Base-by-base conservation (phyloP, 257 asterid species). In the Solanum megistacrolobum region DNA sequence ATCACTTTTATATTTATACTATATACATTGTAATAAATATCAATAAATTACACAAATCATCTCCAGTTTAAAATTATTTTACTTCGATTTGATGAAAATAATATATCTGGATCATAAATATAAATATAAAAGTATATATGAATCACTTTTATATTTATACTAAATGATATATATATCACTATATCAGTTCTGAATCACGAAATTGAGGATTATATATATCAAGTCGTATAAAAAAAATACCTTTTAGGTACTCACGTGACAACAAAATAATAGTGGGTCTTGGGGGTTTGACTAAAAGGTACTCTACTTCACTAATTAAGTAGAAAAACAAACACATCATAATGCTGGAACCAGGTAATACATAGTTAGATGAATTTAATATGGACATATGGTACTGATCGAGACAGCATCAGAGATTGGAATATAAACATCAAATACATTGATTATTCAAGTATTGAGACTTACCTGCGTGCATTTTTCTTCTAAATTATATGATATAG, bases 371-470 rank as follows among this genome's bases (percentile, higher is more conserved):
- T 14, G 13, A 84, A 87, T 88, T 86, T 84, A 88, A 86, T 86
- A 88, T 32, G 34, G 85, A 43, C n/a, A 48, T 72, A 48, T 29
- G 79, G 72, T 46, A 38, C 66, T 78, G 88, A 90, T 87, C 83
- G 92, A 90, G 95, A 87, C 91, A 92, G 89, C 86, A 92, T 91
- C 92, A 89, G 88, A 90, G 93, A 92, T 90, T 88, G 95, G 97
- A 13, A 46, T 46, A 13, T 13, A 92, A 93, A 91, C 97, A 92
- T 92, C 94, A 94, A 88, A 89, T 89, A 76, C 71, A 79, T 91
- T 25, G 89, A 91, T 92, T 93, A 90, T 87, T 86, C 36, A 31
- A 13, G 88, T 29, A 90, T 71, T 88, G 87, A 88, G 86, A 89
- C 89, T 92, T 87, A 86, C 93, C 72, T 43, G 14, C 48, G 91